phyloP scores from a whole-genome alignment of 2,329 filamentous ascomycete genomes.

The Colletotrichum kahawae region DNA sequence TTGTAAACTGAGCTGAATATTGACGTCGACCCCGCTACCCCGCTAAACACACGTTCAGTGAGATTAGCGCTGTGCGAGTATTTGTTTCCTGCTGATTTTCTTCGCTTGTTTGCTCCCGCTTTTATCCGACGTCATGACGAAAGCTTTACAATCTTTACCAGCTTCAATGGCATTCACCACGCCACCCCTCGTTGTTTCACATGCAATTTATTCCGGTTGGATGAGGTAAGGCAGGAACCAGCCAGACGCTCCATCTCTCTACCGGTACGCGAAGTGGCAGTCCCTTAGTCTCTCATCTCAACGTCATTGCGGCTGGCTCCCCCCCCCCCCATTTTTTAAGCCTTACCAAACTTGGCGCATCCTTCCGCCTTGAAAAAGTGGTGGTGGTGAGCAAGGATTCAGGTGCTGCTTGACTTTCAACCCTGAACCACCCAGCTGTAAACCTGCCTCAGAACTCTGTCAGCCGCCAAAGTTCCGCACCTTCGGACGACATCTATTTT shows the following conservation, averaged over 20 bases:
- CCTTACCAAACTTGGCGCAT: background rate
- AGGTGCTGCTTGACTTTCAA: background rate
- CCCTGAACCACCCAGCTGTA: background rate
- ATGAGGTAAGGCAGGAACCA: background rate
- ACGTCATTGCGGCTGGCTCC: constrained; percentile 10
- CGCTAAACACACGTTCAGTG: background rate
- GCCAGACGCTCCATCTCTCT: background rate
- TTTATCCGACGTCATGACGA: background rate
- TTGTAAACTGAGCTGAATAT: background rate
- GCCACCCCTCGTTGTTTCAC: background rate
- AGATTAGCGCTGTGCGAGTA: background rate
- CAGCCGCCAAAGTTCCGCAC: background rate
- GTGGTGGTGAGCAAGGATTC: background rate
- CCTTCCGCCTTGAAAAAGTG: too few relatives aligned
- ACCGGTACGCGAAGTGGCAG: background rate
- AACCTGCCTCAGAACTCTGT: background rate
- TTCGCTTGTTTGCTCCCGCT: background rate
- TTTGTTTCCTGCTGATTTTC: background rate
- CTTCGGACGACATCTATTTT: background rate
- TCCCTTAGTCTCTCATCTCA: constrained; percentile 18
- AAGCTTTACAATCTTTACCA: background rate
- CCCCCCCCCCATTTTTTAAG: background rate
- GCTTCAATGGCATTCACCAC: background rate
- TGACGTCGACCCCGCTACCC: background rate
- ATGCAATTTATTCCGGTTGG: background rate